Evolutionary conservation across 306 rosid species (phyloP).

Genomic region (Cicer yamashitae): DNA sequence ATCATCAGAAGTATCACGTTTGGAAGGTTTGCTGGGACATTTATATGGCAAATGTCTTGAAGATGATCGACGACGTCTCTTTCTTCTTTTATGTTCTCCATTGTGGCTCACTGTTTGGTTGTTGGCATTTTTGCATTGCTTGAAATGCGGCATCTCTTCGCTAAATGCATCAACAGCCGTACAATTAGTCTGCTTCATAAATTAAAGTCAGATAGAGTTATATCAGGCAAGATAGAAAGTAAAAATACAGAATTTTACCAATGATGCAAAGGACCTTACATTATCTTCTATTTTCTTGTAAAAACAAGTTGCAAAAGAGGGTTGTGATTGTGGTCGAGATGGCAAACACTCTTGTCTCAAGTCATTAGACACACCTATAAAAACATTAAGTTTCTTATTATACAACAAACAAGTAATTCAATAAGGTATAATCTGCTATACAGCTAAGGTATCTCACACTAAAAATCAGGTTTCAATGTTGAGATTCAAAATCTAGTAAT

Average conservation of each 20-base stretch:
- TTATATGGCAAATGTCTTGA: conserved; percentile 49
- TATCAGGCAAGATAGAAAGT: conserved; percentile 33
- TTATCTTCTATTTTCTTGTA: conserved; percentile 56
- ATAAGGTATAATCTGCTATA: background rate
- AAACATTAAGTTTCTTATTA: conserved; percentile 41
- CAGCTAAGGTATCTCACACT: conserved; percentile 34
- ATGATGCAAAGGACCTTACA: conserved; percentile 59
- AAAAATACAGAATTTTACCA: conserved; percentile 30
- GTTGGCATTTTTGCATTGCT: conserved; percentile 36
- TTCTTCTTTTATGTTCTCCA: conserved; percentile 49
- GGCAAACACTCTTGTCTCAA: conserved; percentile 49
- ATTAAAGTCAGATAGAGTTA: conserved; percentile 42
- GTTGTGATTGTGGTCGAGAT: conserved; percentile 44
- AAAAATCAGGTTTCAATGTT: conserved; percentile 29
- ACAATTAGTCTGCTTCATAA: conserved; percentile 59
- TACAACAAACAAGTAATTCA: conserved; percentile 22
- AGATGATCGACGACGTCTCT: conserved; percentile 50
- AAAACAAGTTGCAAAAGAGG: conserved; percentile 58
- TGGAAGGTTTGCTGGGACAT: conserved; percentile 47
- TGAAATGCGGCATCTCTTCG: conserved; percentile 59
- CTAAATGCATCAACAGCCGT: conserved; percentile 46
- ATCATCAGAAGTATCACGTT: conserved; percentile 40
- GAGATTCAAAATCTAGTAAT: conserved; percentile 20
- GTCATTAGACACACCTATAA: conserved; percentile 57
- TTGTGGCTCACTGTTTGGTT: conserved; percentile 44